Percentiles rank a stretch among this genome's conserved stretches.
Evolutionary conservation across 257 asterid species (phyloP).

Genomic region (Gynochthodes officinalis): DNA sequence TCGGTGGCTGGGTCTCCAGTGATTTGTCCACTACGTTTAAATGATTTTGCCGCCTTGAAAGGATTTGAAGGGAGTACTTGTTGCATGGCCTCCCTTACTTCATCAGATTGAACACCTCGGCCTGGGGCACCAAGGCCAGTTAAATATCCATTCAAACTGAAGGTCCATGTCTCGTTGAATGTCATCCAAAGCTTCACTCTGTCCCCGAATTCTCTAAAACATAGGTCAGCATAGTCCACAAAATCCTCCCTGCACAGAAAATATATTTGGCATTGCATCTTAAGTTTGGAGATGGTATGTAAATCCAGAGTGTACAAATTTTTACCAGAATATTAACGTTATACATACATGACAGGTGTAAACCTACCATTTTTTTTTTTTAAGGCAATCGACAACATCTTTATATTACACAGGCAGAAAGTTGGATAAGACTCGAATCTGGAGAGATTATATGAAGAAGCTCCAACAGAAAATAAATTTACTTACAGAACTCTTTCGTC

Average conservation of each 20-base stretch:
- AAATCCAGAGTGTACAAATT: too few species aligned
- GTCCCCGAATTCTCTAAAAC: background rate
- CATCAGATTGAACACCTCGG: background rate
- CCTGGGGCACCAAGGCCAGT: background rate
- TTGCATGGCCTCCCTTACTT: background rate
- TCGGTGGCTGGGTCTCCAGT: background rate
- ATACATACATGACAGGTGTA: too few species aligned
- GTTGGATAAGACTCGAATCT: background rate
- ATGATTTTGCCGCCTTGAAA: background rate
- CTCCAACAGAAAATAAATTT: too few species aligned
- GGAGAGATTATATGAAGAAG: too few species aligned
- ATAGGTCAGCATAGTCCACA: background rate
- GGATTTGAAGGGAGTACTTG: background rate
- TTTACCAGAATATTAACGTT: too few species aligned
- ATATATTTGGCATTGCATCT: too few species aligned
- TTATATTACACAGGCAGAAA: too few species aligned
- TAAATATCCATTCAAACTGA: background rate
- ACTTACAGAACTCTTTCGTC: background rate
- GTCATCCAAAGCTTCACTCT: background rate
- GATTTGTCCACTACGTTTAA: background rate
- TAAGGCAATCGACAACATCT: too few species aligned
- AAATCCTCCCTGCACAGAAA: slow-evolving; percentile 1
- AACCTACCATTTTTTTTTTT: too few species aligned
- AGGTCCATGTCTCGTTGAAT: slow-evolving; percentile 2
- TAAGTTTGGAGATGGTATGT: too few species aligned